These are phyloP conservation scores for Boletales sp. DNA, from an alignment of 768 basidiomycete species.

Conservation along the genomic window DNA sequence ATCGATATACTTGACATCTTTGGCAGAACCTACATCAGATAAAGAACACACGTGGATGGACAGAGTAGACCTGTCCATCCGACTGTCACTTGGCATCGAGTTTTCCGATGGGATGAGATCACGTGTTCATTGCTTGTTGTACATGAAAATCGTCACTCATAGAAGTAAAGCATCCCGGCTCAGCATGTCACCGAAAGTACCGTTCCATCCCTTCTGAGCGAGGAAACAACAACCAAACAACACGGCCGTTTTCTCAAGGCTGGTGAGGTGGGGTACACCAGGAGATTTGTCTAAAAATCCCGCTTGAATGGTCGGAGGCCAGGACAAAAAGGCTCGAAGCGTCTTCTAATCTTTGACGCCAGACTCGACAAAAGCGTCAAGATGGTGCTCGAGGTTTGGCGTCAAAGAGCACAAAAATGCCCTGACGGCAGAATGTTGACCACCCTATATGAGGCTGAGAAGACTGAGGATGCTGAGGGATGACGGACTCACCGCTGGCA, in stretches of 20 bases:
- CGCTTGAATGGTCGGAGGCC: conserved; percentile 14
- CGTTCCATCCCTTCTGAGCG: conserved; percentile 3
- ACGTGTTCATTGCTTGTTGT: not conserved
- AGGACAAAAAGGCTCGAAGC: conserved; percentile 22
- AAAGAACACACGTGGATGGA: no score
- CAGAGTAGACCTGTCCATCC: no score
- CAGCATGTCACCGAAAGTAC: not conserved
- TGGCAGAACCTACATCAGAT: no score
- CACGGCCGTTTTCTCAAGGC: conserved; percentile 17
- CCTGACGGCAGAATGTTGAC: not conserved
- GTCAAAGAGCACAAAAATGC: conserved; percentile 18
- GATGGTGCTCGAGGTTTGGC: conserved; percentile 19
- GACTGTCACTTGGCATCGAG: no score
- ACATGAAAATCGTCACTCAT: not conserved
- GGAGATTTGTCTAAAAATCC: conserved; percentile 15
- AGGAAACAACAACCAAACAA: conserved; percentile 9
- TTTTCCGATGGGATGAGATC: no score
- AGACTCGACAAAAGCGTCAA: conserved; percentile 17
- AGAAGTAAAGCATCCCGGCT: not conserved
- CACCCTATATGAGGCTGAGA: no score
- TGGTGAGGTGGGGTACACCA: conserved; percentile 12
- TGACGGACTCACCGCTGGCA: no score
- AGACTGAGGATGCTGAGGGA: no score
- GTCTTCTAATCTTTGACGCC: conserved; percentile 22
- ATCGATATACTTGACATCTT: no score